Evolutionary conservation across 768 basidiomycete species (phyloP).

Genomic region (Phanerochaete sordida): DNA sequence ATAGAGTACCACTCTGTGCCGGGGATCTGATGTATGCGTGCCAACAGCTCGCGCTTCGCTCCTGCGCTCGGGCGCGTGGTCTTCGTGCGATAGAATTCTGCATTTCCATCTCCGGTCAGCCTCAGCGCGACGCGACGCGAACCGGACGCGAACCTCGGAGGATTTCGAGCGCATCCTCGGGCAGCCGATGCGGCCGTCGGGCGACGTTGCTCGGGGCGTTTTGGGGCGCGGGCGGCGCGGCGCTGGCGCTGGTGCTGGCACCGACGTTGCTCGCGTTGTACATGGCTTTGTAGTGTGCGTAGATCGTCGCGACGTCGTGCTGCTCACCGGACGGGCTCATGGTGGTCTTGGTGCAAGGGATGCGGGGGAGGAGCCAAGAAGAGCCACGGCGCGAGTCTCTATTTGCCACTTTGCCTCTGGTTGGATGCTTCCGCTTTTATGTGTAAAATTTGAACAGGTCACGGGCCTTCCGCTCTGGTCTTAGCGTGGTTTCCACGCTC

Average conservation of each 20-base stretch:
- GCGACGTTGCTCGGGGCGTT: background rate
- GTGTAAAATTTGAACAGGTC: background rate
- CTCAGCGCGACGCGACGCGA: background rate
- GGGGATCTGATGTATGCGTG: background rate
- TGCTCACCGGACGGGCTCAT: background rate
- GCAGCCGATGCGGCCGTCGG: background rate
- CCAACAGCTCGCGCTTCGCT: background rate
- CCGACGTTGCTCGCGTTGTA: background rate
- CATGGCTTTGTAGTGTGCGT: background rate
- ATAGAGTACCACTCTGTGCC: constrained; percentile 1
- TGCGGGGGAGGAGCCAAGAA: background rate
- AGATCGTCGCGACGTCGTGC: background rate
- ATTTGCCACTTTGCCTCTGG: background rate
- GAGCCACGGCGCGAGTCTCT: background rate
- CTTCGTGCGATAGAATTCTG: background rate
- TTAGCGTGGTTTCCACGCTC: background rate
- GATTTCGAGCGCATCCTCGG: background rate
- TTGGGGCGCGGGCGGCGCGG: background rate
- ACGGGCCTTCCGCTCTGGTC: background rate
- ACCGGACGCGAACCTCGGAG: background rate
- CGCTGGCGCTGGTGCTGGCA: constrained; percentile 1
- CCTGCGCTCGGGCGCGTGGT: background rate
- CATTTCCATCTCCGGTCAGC: background rate
- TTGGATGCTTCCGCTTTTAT: background rate
- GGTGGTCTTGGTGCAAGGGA: background rate